Conservation (phyloP, 2,329 filamentous ascomycete species). For the Fusarium sp. region DNA sequence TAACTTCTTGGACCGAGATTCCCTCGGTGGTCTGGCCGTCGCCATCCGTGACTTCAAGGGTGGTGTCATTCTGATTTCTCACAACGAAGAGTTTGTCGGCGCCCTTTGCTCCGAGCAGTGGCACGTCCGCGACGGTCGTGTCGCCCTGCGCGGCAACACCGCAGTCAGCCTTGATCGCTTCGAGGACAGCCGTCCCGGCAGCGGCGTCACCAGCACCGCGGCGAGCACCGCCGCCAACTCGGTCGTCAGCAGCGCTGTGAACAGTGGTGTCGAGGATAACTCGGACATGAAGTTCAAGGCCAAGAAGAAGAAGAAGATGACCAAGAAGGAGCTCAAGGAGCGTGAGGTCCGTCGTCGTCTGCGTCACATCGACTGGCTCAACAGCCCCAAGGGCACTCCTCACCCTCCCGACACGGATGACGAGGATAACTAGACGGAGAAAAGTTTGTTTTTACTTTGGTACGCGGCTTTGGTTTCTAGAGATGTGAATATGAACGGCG, state of each 20-base stretch:
- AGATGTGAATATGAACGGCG: conserved; percentile 17
- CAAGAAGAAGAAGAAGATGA: conserved; percentile 98
- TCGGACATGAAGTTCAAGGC: conserved; percentile 85
- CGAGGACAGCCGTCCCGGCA: conserved; percentile 78
- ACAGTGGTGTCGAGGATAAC: conserved; percentile 85
- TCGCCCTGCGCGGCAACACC: conserved; percentile 82
- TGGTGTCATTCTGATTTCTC: conserved; percentile 98
- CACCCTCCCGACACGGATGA: conserved; percentile 81
- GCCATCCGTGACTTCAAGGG: conserved; percentile 98
- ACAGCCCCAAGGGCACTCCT: conserved; percentile 84
- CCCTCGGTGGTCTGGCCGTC: conserved; percentile 93
- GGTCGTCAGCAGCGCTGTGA: conserved; percentile 68
- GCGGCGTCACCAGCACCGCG: conserved; percentile 62
- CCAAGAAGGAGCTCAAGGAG: conserved; percentile 95
- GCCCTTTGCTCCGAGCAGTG: conserved; percentile 96
- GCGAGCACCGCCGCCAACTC: conserved; percentile 65
- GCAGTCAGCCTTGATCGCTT: conserved; percentile 83
- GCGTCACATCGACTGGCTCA: conserved; percentile 86
- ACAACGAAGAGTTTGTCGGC: conserved; percentile 99
- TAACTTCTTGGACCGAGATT: conserved; percentile 99
- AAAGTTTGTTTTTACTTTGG: conserved; percentile 12
- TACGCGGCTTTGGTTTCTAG: conserved; percentile 9
- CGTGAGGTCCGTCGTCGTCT: conserved; percentile 85
- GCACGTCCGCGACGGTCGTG: conserved; percentile 88
- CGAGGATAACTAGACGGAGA: conserved; percentile 60